phyloP scores from a whole-genome alignment of 768 basidiomycete genomes.

The Suillus hirtellus region DNA sequence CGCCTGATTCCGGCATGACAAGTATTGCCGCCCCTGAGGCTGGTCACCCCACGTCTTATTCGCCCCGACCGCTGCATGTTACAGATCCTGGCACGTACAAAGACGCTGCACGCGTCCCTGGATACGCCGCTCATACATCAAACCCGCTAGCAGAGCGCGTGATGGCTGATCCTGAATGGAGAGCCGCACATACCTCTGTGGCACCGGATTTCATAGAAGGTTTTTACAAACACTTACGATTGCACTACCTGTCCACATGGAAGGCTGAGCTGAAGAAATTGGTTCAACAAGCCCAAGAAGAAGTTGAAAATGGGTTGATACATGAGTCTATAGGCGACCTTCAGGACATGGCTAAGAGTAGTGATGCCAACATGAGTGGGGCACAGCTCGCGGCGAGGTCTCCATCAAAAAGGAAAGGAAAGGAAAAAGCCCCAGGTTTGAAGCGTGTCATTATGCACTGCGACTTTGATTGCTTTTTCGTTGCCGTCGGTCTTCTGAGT shows the following conservation, averaged over 20 bases:
- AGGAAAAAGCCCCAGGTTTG: constrained; percentile 48
- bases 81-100: constrained; percentile 45
- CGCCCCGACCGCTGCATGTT: constrained; percentile 31
- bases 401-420: constrained; percentile 50
- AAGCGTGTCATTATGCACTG: constrained; percentile 85
- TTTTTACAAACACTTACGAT: constrained; percentile 80
- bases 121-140: constrained; percentile 67
- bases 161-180: constrained; percentile 86
- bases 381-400: constrained; percentile 50
- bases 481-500: constrained; percentile 81
- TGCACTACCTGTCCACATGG: constrained; percentile 93
- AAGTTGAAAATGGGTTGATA: constrained; percentile 48
- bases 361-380: constrained; percentile 52
- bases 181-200: constrained; percentile 81
- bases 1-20: not conserved
- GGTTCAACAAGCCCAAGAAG: constrained; percentile 77
- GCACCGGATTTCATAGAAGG: constrained; percentile 86
- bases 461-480: constrained; percentile 97
- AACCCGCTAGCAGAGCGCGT: constrained; percentile 75
- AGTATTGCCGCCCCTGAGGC: not conserved
- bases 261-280: constrained; percentile 85
- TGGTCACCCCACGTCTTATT: constrained; percentile 12
- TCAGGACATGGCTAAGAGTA: not conserved
- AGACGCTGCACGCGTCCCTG: constrained; percentile 50
- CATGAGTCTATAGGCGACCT: constrained; percentile 10